A percentile compares a stretch with the other conserved stretches of the same genome.
These are phyloP conservation scores for Amanita subjunquillea DNA, from an alignment of 768 basidiomycete genomes.

Conservation along the genomic window DNA sequence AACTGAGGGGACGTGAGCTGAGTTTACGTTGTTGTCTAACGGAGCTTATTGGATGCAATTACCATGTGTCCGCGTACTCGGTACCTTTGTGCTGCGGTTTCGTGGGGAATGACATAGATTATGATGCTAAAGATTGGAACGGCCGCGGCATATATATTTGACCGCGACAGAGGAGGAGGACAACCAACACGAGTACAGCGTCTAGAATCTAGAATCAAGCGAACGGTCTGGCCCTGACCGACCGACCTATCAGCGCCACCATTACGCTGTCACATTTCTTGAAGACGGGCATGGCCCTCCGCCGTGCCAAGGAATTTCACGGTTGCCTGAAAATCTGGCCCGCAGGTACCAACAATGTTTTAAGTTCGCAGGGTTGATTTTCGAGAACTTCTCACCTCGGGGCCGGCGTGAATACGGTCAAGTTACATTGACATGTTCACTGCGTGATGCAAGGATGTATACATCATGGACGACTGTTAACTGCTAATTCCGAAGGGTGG, in stretches of 20 bases:
- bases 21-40: not conserved
- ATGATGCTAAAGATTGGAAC: not conserved
- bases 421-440: not conserved
- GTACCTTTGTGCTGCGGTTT: not conserved
- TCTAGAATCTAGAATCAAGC: not conserved
- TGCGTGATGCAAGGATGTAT: not conserved
- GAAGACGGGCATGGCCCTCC: not conserved
- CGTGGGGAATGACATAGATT: not conserved
- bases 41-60: not conserved
- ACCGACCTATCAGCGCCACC: slow-evolving; percentile 1
- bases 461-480: not conserved
- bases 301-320: not conserved
- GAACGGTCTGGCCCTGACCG: not conserved
- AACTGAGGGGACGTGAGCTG: not conserved
- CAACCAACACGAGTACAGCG: not conserved
- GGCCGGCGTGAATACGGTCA: not conserved
- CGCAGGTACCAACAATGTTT: slow-evolving; percentile 2
- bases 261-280: not conserved
- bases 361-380: not conserved
- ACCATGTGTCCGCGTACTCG: not conserved
- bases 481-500: not conserved
- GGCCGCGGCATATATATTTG: not conserved
- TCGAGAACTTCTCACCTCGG: not conserved
- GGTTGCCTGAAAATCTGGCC: not conserved
- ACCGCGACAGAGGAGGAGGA: not conserved